Percentiles rank a stretch among this genome's conserved stretches.
Evolutionary conservation across 2,329 filamentous ascomycete genomes (phyloP).

Genomic region (Hypoxylon rubiginosum): DNA sequence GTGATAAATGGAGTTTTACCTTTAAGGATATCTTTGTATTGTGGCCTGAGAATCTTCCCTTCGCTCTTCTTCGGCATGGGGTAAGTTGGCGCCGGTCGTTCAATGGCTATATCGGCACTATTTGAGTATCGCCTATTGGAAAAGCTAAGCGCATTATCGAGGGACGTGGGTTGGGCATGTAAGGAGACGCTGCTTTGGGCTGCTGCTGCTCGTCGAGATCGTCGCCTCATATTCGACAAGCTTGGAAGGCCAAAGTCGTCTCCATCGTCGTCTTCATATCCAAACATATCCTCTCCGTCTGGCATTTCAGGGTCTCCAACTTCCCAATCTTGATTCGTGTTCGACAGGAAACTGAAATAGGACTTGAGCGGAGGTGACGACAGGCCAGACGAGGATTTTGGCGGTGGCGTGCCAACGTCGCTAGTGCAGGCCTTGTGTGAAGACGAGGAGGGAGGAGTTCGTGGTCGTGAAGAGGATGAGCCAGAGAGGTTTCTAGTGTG

Average conservation of each 20-base stretch:
- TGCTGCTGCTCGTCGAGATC: conserved; percentile 67
- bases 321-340: conserved; percentile 86
- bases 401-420: conserved; percentile 69
- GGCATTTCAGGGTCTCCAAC: conserved; percentile 69
- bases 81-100: conserved; percentile 85
- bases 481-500: conserved; percentile 68
- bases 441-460: conserved; percentile 78
- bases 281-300: conserved; percentile 80
- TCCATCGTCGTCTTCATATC: conserved; percentile 88
- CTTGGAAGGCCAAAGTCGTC: conserved; percentile 97
- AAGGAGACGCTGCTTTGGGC: conserved; percentile 56
- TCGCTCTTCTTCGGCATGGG: conserved; percentile 90
- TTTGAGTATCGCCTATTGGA: conserved; percentile 76
- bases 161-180: conserved; percentile 53
- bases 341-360: conserved; percentile 85
- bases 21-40: conserved; percentile 95
- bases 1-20: conserved; percentile 57
- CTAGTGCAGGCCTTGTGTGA: conserved; percentile 66
- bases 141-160: conserved; percentile 56
- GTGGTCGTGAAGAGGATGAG: conserved; percentile 74
- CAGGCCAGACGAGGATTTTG: conserved; percentile 64
- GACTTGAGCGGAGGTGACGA: conserved; percentile 77
- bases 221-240: conserved; percentile 89
- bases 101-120: conserved; percentile 94
- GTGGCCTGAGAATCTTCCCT: conserved; percentile 94